phyloP scores from a whole-genome alignment of 139 green algal species.

The Microglena sp. region DNA sequence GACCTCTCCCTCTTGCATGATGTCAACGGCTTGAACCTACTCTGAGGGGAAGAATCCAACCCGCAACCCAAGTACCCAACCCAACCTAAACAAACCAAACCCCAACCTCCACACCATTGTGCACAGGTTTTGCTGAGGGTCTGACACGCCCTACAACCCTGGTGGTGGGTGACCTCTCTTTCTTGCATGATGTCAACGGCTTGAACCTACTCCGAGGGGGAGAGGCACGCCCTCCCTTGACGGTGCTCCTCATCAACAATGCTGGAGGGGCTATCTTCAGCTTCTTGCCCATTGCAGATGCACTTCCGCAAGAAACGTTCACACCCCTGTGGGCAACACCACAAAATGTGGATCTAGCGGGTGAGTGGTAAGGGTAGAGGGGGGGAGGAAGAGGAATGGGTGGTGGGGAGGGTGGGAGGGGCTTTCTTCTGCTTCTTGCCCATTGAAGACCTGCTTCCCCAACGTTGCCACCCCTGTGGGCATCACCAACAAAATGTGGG shows the following conservation, averaged over 20 bases:
- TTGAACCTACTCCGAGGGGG: slow-evolving; percentile 74
- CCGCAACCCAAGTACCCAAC: too few relatives aligned
- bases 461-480: too few relatives aligned
- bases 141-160: slow-evolving; percentile 69
- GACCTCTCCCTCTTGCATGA: slow-evolving; percentile 98
- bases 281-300: slow-evolving; percentile 81
- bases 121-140: slow-evolving; percentile 78
- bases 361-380: slow-evolving; percentile 21
- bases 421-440: slow-evolving; percentile 96
- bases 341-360: slow-evolving; percentile 74
- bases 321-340: slow-evolving; percentile 83
- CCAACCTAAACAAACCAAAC: too few relatives aligned
- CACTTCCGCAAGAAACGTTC: slow-evolving; percentile 63
- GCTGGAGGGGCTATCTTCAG: slow-evolving; percentile 91
- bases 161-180: slow-evolving; percentile 93
- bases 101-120: background rate
- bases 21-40: slow-evolving; percentile 85
- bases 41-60: too few relatives aligned
- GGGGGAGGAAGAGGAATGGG: background rate
- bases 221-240: slow-evolving; percentile 64
- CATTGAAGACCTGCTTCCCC: too few relatives aligned
- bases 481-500: too few relatives aligned
- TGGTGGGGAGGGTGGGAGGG: too few relatives aligned
- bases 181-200: slow-evolving; percentile 95
- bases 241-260: slow-evolving; percentile 95